Conservation (phyloP, 441 rosid species). For the Pelargonium cotyledonis region DNA sequence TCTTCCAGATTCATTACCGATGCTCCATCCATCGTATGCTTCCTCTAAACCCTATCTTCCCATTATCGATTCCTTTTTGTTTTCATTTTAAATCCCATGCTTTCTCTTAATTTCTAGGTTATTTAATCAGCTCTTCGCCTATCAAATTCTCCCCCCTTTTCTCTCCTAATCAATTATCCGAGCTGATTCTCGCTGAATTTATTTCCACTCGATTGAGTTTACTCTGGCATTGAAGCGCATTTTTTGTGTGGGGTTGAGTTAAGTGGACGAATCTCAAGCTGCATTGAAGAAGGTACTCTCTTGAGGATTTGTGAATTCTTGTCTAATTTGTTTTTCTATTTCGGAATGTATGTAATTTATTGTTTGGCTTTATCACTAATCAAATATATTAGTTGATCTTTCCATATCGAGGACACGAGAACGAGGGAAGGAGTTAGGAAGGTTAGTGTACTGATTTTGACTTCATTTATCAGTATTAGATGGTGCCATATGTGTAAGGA, state of each 20-base stretch:
- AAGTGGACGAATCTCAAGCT: neutral
- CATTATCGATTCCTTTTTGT: no score
- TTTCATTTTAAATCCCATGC: no score
- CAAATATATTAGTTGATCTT: neutral
- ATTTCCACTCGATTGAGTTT: no score
- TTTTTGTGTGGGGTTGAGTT: neutral
- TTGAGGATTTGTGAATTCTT: neutral
- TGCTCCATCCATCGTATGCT: no score
- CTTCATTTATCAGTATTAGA: neutral
- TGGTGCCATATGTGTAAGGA: neutral
- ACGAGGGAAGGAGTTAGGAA: neutral
- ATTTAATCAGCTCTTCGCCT: no score
- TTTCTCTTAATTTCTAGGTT: no score
- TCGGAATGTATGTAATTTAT: neutral
- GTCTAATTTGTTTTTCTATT: neutral
- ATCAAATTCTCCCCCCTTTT: no score
- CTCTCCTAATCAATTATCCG: no score
- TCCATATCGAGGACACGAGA: neutral
- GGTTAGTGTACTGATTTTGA: neutral
- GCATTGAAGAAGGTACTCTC: neutral
- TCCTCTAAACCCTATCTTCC: no score
- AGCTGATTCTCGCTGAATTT: no score
- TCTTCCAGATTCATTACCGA: no score
- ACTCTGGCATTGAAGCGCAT: neutral
- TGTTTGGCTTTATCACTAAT: neutral